Base-by-base conservation (phyloP, 495 filamentous ascomycete species). In the Trichoderma gamsii region DNA sequence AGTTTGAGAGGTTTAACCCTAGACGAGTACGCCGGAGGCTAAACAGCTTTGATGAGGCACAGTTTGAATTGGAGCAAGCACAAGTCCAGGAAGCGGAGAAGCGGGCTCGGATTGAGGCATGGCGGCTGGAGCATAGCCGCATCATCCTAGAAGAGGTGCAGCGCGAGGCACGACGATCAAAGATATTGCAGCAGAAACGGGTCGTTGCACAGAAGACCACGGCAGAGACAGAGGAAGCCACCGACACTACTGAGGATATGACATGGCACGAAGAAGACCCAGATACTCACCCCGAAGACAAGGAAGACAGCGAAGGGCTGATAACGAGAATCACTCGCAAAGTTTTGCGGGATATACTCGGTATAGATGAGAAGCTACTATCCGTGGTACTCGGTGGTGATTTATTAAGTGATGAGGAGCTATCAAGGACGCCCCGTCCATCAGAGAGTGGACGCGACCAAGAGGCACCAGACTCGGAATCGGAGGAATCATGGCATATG, bases 111-210 rank as follows among this genome's bases (percentile, higher is more conserved):
- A 96, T 99, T 78, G 92, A 97, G 76, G 82, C 86, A 56, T 99
- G 95, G 95, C 84, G 93, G 70, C 79, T 95, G 73, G 95, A 98
- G 73, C 96, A 98, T 76, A 97, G 92, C 72, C 83, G 83, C 69
- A 85, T 89, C 21, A 78, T 99, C 52, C 76, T 98, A 41, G 90
- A 97, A 63, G 91, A 97, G 75, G 93, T 99, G 63, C 90, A 93
- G 76, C 88, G 83, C 66, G 91, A 95, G 78, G 96, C 92, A 12
- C 85, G 89, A 70, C 85, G 88, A 68, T 82, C 85, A 51, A 82
- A 79, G 43, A 76, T 72, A 12, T 32, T 67, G 56, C 12, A 70
- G 64, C 38, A 66, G 41, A 46, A 46, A 32, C 65, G 43, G 21
- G 43, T 46, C 41, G 44, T 35, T 61, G 1, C 56, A n/a, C 56